phyloP scores from a whole-genome alignment of 805 yeast genomes.

The Yarrowia divulgata region DNA sequence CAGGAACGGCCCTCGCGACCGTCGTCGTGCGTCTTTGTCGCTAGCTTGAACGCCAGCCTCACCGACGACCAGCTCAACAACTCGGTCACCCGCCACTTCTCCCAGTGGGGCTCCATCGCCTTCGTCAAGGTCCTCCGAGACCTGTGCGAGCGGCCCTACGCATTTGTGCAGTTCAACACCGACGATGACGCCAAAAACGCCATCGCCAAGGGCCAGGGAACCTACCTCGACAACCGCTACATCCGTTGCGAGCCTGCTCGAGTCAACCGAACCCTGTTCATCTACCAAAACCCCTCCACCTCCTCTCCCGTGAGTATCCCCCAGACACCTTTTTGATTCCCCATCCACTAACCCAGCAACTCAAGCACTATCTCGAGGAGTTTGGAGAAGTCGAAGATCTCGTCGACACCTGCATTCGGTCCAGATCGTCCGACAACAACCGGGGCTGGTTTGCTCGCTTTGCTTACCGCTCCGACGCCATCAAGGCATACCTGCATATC shows the following conservation, averaged over 20 bases:
- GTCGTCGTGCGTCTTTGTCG: conserved; percentile 87
- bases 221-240: conserved; percentile 72
- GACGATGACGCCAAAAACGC: conserved; percentile 76
- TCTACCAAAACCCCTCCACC: conserved; percentile 12
- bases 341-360: conserved; percentile 36
- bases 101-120: conserved; percentile 55
- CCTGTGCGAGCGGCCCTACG: conserved; percentile 83
- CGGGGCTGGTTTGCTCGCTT: conserved; percentile 76
- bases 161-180: conserved; percentile 83
- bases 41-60: conserved; percentile 70
- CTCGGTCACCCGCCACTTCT: conserved; percentile 70
- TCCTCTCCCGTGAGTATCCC: conserved; percentile 17
- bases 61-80: conserved; percentile 75
- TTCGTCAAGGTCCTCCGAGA: conserved; percentile 82
- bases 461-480: conserved; percentile 86
- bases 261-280: conserved; percentile 82
- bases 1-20: conserved; percentile 56
- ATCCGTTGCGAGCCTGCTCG: conserved; percentile 90
- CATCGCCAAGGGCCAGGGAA: conserved; percentile 69
- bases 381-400: conserved; percentile 83
- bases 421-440: conserved; percentile 15
- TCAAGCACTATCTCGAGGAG: conserved; percentile 54
- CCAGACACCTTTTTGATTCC: background rate
- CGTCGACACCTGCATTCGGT: conserved; percentile 41
- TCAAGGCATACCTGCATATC: conserved; percentile 66